Evolutionary conservation across 331 rosid species (phyloP).

Genomic region (Spiraea crenata): DNA sequence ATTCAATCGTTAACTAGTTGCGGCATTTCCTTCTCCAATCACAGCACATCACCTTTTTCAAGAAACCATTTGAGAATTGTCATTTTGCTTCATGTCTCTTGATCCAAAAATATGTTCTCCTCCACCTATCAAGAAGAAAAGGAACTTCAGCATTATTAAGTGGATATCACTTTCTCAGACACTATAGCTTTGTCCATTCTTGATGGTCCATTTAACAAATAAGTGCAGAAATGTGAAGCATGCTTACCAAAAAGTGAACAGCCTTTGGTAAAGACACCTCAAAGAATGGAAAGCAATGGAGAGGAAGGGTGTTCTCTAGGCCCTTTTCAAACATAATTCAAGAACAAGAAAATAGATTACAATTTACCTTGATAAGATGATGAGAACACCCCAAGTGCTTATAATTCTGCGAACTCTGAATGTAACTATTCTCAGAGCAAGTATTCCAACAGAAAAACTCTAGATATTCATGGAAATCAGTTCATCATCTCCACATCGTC

Average conservation of each 20-base stretch:
- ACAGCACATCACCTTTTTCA: neutral
- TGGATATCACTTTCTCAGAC: neutral
- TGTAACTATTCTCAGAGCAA: constrained; percentile 17
- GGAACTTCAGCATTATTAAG: neutral
- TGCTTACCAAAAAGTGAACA: neutral
- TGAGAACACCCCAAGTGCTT: neutral
- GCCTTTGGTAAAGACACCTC: neutral
- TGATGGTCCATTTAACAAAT: neutral
- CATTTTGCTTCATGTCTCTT: neutral
- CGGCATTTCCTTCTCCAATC: neutral
- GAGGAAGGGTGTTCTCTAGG: neutral
- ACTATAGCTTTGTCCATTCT: neutral
- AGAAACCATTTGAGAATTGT: neutral
- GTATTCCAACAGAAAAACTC: constrained; percentile 18
- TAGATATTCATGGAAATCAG: constrained; percentile 66
- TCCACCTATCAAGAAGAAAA: neutral
- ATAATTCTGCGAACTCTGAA: constrained; percentile 17
- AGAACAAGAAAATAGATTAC: neutral
- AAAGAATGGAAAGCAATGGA: neutral
- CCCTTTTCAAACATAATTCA: constrained; percentile 5
- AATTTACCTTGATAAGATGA: constrained; percentile 9
- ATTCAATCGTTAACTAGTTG: neutral
- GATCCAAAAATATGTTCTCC: constrained; percentile 3
- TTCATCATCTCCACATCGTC: constrained; percentile 59
- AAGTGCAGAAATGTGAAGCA: neutral